Evolutionary conservation across 768 basidiomycete species (phyloP).

Genomic region (Agrocybe chaxingu): DNA sequence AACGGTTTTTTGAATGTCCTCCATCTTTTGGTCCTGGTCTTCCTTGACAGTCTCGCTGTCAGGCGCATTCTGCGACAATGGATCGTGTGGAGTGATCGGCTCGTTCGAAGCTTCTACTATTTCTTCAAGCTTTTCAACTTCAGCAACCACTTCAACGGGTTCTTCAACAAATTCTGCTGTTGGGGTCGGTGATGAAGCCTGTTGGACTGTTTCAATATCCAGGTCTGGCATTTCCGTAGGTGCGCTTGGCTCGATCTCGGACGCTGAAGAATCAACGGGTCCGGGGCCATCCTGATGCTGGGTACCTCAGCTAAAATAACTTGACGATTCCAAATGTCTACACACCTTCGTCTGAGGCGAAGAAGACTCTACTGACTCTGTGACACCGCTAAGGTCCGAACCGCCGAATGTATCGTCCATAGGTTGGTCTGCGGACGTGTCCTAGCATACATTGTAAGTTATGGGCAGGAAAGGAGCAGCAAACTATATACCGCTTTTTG

Average conservation of each 20-base stretch:
- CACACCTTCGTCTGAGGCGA: slow-evolving; percentile 21
- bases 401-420: slow-evolving; percentile 25
- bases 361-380: slow-evolving; percentile 22
- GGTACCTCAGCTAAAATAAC: no score
- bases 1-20: slow-evolving; percentile 1
- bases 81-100: no score
- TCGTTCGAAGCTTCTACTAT: no score
- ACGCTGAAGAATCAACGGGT: no score
- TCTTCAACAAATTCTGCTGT: no score
- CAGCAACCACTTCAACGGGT: no score
- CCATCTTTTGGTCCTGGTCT: slow-evolving; percentile 2
- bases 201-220: background rate
- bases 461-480: no score
- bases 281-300: no score
- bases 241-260: background rate
- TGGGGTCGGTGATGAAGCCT: background rate
- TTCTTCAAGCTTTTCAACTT: no score
- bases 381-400: slow-evolving; percentile 33
- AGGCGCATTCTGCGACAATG: no score
- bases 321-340: no score
- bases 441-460: background rate
- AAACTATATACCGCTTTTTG: background rate
- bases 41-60: background rate
- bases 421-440: slow-evolving; percentile 6
- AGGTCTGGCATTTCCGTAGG: background rate